Percentiles rank a stretch among this genome's conserved stretches.
Evolutionary conservation across 306 rosid genomes (phyloP).

Genomic region (Rosa lucieae): DNA sequence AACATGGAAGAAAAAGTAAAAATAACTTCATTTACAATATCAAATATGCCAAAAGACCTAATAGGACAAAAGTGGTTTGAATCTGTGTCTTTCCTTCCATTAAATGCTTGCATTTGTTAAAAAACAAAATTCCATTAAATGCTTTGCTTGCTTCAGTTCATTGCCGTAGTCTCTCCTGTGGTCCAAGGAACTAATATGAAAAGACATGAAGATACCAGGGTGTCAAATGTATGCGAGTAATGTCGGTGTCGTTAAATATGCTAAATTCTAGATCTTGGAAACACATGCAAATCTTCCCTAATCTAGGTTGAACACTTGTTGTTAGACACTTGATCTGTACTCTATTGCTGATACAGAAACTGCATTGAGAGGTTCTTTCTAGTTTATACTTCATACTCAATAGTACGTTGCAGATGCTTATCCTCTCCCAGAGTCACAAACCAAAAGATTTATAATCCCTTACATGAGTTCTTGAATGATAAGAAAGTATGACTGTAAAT

Average conservation of each 20-base stretch:
- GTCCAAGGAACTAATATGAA: slow-evolving; percentile 1
- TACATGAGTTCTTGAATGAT: not conserved
- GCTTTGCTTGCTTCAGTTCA: not conserved
- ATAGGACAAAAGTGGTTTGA: not conserved
- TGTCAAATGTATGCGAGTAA: not conserved
- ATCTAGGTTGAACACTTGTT: not conserved
- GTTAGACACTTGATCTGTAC: not conserved
- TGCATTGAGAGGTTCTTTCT: not conserved
- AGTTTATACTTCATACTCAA: not conserved
- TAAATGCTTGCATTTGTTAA: not conserved
- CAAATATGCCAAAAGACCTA: not conserved
- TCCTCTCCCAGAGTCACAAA: not conserved
- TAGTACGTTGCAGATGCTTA: not conserved
- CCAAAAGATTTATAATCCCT: not conserved
- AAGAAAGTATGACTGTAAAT: not conserved
- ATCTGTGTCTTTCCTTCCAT: not conserved
- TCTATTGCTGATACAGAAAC: not conserved
- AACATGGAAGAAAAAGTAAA: not conserved
- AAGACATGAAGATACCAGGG: not conserved
- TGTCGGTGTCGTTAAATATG: not conserved
- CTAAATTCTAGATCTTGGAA: not conserved
- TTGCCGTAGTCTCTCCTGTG: not conserved
- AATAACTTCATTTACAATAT: not conserved
- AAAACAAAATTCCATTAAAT: not conserved
- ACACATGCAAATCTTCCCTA: not conserved